A percentile compares a stretch with the other conserved stretches of the same genome.
These are phyloP conservation scores for Vigna trinervia DNA, from an alignment of 306 rosid genomes.

Conservation along the genomic window DNA sequence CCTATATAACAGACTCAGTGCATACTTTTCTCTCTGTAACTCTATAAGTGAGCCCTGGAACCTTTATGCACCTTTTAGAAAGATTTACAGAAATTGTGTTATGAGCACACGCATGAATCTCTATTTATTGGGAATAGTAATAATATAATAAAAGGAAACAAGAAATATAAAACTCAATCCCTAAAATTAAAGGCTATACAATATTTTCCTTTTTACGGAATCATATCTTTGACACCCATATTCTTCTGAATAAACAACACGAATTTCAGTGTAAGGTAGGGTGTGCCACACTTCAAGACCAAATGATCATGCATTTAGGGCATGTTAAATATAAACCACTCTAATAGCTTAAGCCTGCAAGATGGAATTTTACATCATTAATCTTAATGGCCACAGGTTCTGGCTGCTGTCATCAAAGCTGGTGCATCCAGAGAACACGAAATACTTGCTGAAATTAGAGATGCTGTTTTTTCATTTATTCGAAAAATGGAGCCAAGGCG, in stretches of 20 bases:
- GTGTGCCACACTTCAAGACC: not conserved
- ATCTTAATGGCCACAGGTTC: slow-evolving; percentile 57
- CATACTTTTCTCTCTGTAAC: not conserved
- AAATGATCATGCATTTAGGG: not conserved
- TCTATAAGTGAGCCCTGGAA: not conserved
- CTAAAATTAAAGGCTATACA: too few relatives aligned
- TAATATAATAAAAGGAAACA: too few relatives aligned
- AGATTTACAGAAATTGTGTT: too few relatives aligned
- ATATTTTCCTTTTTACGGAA: too few relatives aligned
- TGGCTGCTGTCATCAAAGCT: slow-evolving; percentile 90
- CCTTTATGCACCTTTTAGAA: not conserved
- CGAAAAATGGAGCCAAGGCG: slow-evolving; percentile 81
- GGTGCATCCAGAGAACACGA: slow-evolving; percentile 95
- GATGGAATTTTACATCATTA: not conserved
- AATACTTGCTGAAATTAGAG: slow-evolving; percentile 88
- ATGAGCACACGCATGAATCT: too few relatives aligned
- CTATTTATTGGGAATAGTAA: too few relatives aligned
- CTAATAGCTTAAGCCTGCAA: not conserved
- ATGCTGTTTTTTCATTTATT: slow-evolving; percentile 79
- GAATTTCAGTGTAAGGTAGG: not conserved
- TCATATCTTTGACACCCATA: too few relatives aligned
- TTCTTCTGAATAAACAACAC: not conserved
- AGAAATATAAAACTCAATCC: too few relatives aligned
- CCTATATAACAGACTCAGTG: too few relatives aligned
- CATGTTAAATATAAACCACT: not conserved